Base-by-base conservation (phyloP, 768 basidiomycete species). In the Lactarius evosmus region DNA sequence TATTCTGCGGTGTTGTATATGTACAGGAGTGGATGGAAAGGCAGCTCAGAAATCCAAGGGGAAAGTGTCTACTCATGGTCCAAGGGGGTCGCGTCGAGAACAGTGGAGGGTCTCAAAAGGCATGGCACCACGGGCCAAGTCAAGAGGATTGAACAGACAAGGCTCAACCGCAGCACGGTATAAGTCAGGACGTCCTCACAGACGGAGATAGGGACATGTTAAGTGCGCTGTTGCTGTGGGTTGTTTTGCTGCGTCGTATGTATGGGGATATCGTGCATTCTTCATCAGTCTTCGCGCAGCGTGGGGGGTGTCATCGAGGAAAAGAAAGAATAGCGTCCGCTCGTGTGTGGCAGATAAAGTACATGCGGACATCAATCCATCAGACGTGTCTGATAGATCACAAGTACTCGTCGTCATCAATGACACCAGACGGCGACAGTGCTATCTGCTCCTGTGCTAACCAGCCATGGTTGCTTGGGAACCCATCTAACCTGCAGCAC, bases 401-500 rank as follows among this genome's bases (percentile, higher is more conserved):
- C 55, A 38, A 52, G 50, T n/a, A 33, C 51, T 32, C 27, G 4
- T 36, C 8, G 25, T 17, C 14, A 27, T 65, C 73, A 91, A 77
- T 86, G 89, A 79, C 86, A 92, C 97, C 96, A 99, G 60, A 98
- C 83, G 60, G 85, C 76, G 51, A 90, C 87, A 65, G 83, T 83
- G 44, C 97, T 95, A 76, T 99, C 97, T 40, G 97, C 93, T 29
- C 95, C 97, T 40, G 89, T 87, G 70, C 89, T 93, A 63, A 95
- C 80, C 41, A 97, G 81, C 97, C 96, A 98, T 58, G 96, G 95
- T 66, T 95, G 88, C 67, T 85, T 85, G 69, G 80, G 85, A 64
- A 89, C 90, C 96, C 97, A 99, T 73, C 82, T 86, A 62, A 95
- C 79, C 71, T 94, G 91, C 63, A 98, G 80, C 58, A 98, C 95